Base-by-base conservation (phyloP, 2,329 filamentous ascomycete genomes). In the Xenoacremonium recifei region DNA sequence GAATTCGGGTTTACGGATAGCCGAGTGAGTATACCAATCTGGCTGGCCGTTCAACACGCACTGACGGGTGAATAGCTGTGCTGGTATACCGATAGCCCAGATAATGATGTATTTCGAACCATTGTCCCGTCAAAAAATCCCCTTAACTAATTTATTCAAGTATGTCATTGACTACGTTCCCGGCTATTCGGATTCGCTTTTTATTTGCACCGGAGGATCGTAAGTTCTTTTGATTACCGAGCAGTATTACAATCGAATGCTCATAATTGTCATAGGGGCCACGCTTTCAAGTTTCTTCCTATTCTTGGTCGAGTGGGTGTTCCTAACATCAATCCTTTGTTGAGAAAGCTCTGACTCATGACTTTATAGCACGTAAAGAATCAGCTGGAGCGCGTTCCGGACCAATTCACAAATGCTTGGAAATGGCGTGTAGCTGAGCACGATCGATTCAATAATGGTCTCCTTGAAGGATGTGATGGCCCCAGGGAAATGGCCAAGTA, bases 201-300 rank as follows among this genome's bases (percentile, higher is more conserved):
- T 43, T 31, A 35, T 43, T 20, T 43, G 40, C 15, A 43, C 40
- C 3, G 40, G 40, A 35, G 35, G 40, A 19, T 43, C 40, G 40
- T 43, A 15, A 43, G 40, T 27, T 9, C 9, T 9, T 13, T n/a
- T 13, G 13, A 9, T 13, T 13, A 9, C 23, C 23, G 23, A 27
- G 23, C 23, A 9, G 23, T 13, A 27, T 9, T 9, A 27, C 9
- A 27, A 27, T 13, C 13, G 9, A 9, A 27, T 27, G 13, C 23
- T 27, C 13, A 27, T 13, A 27, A 27, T 27, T 27, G 13, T 11
- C n/a, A 15, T 10, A 57, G 55, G 39, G 59, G 59, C 4, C 60
- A 61, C 37, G 60, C 44, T 3, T 61, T 62, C 43, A 63, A 63
- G 37, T 63, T 59, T 35, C 53, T 63, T 12, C 60, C 59, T 3